Base-by-base conservation (phyloP, 495 filamentous ascomycete genomes). In the Acidiella bohemica region DNA sequence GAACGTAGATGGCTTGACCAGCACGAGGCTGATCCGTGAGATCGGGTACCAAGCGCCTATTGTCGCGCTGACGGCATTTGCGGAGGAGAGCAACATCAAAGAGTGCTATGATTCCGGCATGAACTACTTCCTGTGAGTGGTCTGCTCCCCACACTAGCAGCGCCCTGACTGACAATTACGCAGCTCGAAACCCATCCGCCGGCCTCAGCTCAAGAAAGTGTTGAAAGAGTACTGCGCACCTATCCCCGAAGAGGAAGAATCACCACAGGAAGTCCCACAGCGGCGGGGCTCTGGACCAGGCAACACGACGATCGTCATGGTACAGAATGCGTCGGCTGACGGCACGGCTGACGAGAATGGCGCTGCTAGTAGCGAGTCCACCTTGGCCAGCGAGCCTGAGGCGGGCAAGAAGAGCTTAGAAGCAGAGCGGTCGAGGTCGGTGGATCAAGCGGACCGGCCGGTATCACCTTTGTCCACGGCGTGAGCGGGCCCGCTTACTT, bases 41-140 rank as follows among this genome's bases (percentile, higher is more conserved):
- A 79, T 88, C 64, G 87, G 87, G 10, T 95, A 87, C 55, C 76
- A 71, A 16, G 80, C 81, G 4, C 87, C 87, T 5, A 95, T 95
- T 47, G 85, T 95, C 9, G 87, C 87, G 2, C 60, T 95, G 29
- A 90, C 84, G 19, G 87, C 87, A 0, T 93, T 93, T 57, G 72
- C 83, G 10, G 87, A 94, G 53, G 85, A 90, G 51, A 79, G 73
- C 59, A 94, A 93, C 51, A 76, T 90, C 42, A 81, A 80, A 41
- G 56, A 61, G 36, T 61, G 59, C 45, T 36, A 60, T 30, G 64
- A 65, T 20, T 63, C 61, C 0, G 64, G 66, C 36, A 67, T 67
- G 64, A 59, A 68, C 50, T 63, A 63, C 44, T 67, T 69, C 40
- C 51, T 64, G 43, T 59, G 25, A 27, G 47, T 45, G 7, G 16